phyloP scores from a whole-genome alignment of 164 flowering plant genomes.

The Chloranthus sessilifolius region DNA sequence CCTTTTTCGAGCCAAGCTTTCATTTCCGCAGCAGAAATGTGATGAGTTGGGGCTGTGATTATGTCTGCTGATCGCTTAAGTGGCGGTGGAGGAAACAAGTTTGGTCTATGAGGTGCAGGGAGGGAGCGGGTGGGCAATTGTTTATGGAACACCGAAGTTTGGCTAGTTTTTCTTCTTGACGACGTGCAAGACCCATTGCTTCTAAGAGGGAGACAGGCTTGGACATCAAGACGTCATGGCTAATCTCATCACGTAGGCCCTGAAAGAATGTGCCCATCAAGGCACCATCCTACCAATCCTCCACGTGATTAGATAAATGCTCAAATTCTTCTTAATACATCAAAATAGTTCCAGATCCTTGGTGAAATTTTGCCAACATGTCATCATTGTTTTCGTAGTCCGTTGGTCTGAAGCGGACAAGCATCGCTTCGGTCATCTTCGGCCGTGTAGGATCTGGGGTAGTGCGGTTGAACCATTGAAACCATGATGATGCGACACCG shows the following conservation, averaged over 20 bases:
- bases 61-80: not conserved
- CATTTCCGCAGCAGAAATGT: not conserved
- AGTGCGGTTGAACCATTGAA: not conserved
- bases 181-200: not conserved
- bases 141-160: not conserved
- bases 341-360: not conserved
- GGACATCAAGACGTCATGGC: not conserved
- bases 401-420: not conserved
- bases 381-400: not conserved
- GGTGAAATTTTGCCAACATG: not conserved
- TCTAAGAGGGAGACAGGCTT: not conserved
- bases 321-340: slow-evolving; percentile 1
- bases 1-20: not conserved
- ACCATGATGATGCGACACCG: not conserved
- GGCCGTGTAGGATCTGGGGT: not conserved
- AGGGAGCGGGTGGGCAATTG: not conserved
- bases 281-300: not conserved
- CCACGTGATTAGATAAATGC: not conserved
- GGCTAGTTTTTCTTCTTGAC: not conserved
- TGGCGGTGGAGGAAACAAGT: not conserved
- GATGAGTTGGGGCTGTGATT: not conserved
- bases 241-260: not conserved
- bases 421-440: not conserved
- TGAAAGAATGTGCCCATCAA: not conserved
- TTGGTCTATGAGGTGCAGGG: no score